Evolutionary conservation across 768 basidiomycete genomes (phyloP), one percentile per base, ranked within the genome.

Genomic region (Cubamyces lactineus): DNA sequence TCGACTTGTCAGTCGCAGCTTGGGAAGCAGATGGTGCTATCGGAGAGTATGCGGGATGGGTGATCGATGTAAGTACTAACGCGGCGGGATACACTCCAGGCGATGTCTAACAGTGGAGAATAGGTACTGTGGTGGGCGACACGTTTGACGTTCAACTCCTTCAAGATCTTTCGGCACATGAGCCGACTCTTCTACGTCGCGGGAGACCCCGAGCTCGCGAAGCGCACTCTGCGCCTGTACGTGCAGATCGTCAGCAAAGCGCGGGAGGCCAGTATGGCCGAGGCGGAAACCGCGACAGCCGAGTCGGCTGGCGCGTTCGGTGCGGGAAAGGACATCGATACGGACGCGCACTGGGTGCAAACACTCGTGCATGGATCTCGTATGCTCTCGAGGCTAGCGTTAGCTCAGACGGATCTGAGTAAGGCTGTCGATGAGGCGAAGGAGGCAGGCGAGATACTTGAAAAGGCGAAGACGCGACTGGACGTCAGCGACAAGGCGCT

Each of bases 41-140:
- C 17, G 84, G 85, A 9, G 84, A 84, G 40, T 80, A 83, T 63
- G 84, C 86, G 1, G 83, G 82, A n/a, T 92, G 90, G 91, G 85
- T 91, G 17, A 82, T 94, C 54, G 92, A 94, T 71, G 91, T 91
- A 64, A 66, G 88, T 84, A n/a, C n/a, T n/a, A n/a, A n/a, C n/a
- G 23, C 57, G 42, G 15, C 13, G 47, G 13, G 16, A 1, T 9
- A 16, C 2, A 3, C 26, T 16, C 23, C 4, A n/a, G 2, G 6
- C 13, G 23, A 26, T 12, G 4, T 19, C 47, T 49, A 15, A 49
- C 26, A 26, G 17, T 28, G 2, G 7, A 4, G 17, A 16, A 19
- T 72, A 92, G 91, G 83, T 94, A 21, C 81, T 98, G 1, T 96
- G 94, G 91, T 95, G 94, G 94, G 90, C 94, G 0, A 95, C 94